These are phyloP conservation scores for Orobanche coerulescens DNA, from an alignment of 257 asterid species.

Conservation along the genomic window DNA sequence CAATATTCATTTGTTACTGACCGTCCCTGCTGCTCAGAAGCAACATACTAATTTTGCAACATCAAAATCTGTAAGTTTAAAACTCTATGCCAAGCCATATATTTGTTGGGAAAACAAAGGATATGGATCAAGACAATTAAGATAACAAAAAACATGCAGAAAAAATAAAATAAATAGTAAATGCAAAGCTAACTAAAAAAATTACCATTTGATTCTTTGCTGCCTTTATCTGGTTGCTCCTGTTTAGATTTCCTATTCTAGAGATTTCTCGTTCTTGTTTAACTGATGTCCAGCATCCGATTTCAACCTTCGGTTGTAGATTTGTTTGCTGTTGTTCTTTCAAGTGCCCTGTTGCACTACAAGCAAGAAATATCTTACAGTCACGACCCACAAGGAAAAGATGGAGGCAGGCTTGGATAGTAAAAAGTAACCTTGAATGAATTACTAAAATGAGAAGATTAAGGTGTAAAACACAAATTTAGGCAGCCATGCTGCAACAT, in stretches of 20 bases:
- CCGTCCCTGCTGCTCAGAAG: constrained; percentile 5
- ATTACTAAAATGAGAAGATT: constrained; percentile 8
- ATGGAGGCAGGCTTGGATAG: constrained; percentile 9
- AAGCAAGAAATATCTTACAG: constrained; percentile 18
- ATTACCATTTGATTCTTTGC: constrained; percentile 38
- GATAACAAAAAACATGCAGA: constrained; percentile 10
- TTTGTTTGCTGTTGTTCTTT: constrained; percentile 30
- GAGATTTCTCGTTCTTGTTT: constrained; percentile 34
- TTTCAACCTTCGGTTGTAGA: constrained; percentile 33
- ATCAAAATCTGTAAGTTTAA: background rate
- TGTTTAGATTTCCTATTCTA: constrained; percentile 29
- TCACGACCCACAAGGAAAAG: constrained; percentile 1
- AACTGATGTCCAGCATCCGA: constrained; percentile 65
- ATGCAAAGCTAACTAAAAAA: constrained; percentile 14
- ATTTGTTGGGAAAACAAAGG: too few relatives aligned
- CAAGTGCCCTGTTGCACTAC: constrained; percentile 27
- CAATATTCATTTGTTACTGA: constrained; percentile 17
- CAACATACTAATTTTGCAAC: constrained; percentile 1
- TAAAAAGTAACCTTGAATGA: background rate
- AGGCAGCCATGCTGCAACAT: too few relatives aligned
- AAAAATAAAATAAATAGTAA: constrained; percentile 16
- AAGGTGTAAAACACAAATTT: too few relatives aligned
- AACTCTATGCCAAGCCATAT: background rate
- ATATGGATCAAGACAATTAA: background rate
- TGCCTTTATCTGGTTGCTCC: constrained; percentile 30